Evolutionary conservation across 2,329 filamentous ascomycete genomes (phyloP).

Genomic region (Fusarium subglutinans): DNA sequence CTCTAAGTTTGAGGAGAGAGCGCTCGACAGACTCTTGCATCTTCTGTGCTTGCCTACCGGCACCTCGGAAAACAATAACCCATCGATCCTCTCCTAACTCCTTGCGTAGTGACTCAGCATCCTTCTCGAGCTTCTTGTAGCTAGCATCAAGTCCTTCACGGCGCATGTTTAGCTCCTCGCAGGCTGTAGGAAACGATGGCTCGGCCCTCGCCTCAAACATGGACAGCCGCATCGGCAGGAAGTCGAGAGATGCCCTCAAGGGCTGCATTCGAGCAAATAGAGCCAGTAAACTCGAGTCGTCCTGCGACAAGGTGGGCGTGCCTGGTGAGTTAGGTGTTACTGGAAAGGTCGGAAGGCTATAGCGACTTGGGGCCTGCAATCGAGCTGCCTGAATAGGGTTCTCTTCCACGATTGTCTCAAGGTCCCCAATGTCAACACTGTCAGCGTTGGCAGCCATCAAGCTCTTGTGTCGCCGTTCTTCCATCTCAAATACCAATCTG

Average conservation of each 20-base stretch:
- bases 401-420: conserved; percentile 94
- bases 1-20: conserved; percentile 82
- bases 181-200: conserved; percentile 85
- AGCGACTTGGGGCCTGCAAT: conserved; percentile 68
- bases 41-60: conserved; percentile 89
- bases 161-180: conserved; percentile 84
- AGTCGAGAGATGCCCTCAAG: conserved; percentile 89
- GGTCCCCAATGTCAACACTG: conserved; percentile 81
- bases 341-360: conserved; percentile 74
- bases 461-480: conserved; percentile 88
- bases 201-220: conserved; percentile 85
- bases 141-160: conserved; percentile 79
- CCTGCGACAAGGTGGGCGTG: conserved; percentile 69
- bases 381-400: conserved; percentile 68
- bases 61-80: conserved; percentile 94
- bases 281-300: conserved; percentile 88
- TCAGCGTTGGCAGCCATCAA: conserved; percentile 71
- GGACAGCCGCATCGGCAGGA: conserved; percentile 91
- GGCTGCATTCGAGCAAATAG: conserved; percentile 97
- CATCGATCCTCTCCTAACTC: conserved; percentile 96
- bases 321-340: conserved; percentile 68
- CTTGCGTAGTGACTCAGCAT: conserved; percentile 87
- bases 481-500: conserved; percentile 94
- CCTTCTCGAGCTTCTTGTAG: conserved; percentile 88
- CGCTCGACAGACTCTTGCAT: conserved; percentile 96